Conservation (phyloP, 257 asterid genomes). For the Solanum sejunctum region DNA sequence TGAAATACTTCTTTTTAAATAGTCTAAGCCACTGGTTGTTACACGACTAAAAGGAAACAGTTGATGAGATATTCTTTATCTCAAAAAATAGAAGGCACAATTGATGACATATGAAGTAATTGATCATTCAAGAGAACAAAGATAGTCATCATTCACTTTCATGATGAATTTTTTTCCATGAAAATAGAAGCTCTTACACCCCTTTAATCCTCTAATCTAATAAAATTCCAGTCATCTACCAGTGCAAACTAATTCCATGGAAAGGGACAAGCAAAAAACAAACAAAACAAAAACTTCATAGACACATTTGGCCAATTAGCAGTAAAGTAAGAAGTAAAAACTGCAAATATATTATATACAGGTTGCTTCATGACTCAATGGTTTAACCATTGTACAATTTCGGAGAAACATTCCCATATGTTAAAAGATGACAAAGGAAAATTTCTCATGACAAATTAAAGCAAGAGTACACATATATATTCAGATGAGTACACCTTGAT, state of each 20-base stretch:
- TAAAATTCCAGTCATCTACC: neutral
- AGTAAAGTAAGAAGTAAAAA: neutral
- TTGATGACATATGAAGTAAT: neutral
- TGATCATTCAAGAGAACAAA: neutral
- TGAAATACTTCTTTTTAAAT: neutral
- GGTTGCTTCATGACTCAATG: neutral
- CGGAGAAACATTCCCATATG: neutral
- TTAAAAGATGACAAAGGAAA: neutral
- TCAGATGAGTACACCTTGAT: conserved; percentile 38
- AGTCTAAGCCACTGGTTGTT: neutral
- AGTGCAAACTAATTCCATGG: neutral
- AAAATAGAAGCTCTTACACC: neutral
- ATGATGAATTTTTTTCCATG: neutral
- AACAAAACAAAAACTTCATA: neutral
- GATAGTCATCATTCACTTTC: neutral
- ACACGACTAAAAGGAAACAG: neutral
- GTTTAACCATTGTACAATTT: neutral
- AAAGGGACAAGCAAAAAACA: neutral
- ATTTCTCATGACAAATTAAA: neutral
- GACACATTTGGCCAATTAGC: neutral
- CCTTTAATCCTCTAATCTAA: neutral
- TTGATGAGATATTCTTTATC: no score
- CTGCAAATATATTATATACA: neutral
- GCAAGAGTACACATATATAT: neutral
- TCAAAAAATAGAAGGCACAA: no score